Conservation (phyloP, 192 early-diverging fungal genomes). For the Mortierella claussenii region DNA sequence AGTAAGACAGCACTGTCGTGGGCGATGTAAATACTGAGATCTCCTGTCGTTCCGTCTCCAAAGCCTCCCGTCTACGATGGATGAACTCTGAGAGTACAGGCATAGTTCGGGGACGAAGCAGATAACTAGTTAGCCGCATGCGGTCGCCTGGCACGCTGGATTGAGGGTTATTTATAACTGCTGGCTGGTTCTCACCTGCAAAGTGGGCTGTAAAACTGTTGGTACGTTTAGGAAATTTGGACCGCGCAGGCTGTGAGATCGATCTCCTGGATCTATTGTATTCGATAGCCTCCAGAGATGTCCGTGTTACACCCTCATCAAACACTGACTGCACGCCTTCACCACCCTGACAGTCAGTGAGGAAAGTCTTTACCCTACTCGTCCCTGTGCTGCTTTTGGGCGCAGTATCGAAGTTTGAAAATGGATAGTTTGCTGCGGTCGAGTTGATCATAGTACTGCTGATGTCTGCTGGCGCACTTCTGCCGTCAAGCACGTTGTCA, state of each 20-base stretch:
- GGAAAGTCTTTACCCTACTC: background rate
- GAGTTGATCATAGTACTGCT: background rate
- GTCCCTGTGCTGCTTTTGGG: too few relatives aligned
- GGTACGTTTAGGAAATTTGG: constrained; percentile 11
- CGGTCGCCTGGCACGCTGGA: background rate
- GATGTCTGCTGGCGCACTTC: too few relatives aligned
- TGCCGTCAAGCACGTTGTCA: background rate
- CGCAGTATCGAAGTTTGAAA: too few relatives aligned
- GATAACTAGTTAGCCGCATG: background rate
- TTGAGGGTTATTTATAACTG: background rate
- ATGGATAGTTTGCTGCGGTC: background rate
- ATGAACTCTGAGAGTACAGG: too few relatives aligned
- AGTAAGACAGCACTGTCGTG: constrained; percentile 54
- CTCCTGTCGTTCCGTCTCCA: constrained; percentile 50
- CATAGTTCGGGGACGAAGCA: too few relatives aligned
- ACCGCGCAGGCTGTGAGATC: background rate
- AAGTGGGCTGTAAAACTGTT: constrained; percentile 47
- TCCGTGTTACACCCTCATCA: constrained; percentile 1
- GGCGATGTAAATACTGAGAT: constrained; percentile 59
- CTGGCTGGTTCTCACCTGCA: constrained; percentile 9
- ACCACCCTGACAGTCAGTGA: background rate
- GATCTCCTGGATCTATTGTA: background rate
- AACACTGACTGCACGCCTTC: background rate
- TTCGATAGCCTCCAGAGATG: background rate
- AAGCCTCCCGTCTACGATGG: constrained; percentile 35